phyloP scores from a whole-genome alignment of 2,329 filamentous ascomycete species.

The Geosmithia flava region DNA sequence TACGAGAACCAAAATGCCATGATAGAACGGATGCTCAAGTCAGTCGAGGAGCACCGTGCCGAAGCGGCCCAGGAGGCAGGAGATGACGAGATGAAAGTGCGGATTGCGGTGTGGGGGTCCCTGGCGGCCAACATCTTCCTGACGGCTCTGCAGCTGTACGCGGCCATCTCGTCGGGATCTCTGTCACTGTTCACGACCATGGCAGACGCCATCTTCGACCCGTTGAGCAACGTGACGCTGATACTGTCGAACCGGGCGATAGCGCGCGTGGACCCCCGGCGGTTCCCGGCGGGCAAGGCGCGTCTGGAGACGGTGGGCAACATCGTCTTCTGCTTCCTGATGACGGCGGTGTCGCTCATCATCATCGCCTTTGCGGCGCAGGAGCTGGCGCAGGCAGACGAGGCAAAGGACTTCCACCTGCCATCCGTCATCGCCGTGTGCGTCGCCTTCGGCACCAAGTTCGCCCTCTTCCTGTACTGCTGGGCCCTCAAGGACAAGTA shows the following conservation, averaged over 20 bases:
- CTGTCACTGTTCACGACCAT: conserved; percentile 95
- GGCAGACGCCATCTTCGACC: conserved; percentile 92
- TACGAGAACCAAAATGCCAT: conserved; percentile 88
- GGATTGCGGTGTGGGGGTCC: conserved; percentile 52
- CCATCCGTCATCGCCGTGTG: conserved; percentile 76
- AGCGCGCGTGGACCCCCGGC: conserved; percentile 69
- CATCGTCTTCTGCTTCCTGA: conserved; percentile 91
- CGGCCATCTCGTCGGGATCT: conserved; percentile 75
- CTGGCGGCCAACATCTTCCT: conserved; percentile 74
- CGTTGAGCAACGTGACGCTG: conserved; percentile 75
- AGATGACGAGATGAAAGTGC: conserved; percentile 68
- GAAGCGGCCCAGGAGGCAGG: conserved; percentile 69
- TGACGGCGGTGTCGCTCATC: conserved; percentile 85
- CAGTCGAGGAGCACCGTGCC: conserved; percentile 79
- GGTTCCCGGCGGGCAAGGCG: conserved; percentile 86
- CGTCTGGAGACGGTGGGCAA: conserved; percentile 93
- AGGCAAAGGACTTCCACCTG: conserved; percentile 58
- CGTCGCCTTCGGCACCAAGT: conserved; percentile 75
- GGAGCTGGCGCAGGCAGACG: conserved; percentile 46
- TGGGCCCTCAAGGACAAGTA: conserved; percentile 85
- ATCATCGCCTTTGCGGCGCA: conserved; percentile 78
- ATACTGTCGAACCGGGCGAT: conserved; percentile 83
- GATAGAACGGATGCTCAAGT: conserved; percentile 83
- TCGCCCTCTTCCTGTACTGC: conserved; percentile 79
- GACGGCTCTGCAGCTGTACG: conserved; percentile 75